Evolutionary conservation across 2,329 filamentous ascomycete species (phyloP).

Genomic region (Colletotrichum horii): DNA sequence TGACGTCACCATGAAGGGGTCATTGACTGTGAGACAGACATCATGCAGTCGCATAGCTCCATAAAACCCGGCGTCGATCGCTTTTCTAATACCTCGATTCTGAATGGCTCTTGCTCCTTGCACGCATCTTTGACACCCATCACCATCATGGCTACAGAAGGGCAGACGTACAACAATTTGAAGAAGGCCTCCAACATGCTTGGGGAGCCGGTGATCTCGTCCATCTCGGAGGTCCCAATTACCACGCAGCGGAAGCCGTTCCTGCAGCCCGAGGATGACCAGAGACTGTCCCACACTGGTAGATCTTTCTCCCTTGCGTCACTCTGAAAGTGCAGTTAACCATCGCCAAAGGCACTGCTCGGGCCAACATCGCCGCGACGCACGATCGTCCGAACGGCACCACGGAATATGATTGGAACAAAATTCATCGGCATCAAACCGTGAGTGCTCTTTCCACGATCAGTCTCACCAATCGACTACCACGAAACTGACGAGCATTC

Average conservation of each 20-base stretch:
- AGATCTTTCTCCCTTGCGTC: not conserved
- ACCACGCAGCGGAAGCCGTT: constrained; percentile 33
- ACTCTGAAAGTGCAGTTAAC: not conserved
- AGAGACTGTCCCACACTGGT: constrained; percentile 31
- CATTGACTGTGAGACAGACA: not conserved
- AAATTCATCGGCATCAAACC: constrained; percentile 34
- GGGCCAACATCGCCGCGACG: constrained; percentile 39
- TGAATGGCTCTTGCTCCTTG: not conserved
- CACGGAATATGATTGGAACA: constrained; percentile 33
- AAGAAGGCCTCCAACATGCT: not conserved
- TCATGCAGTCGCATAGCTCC: not conserved
- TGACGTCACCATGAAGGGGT: constrained; percentile 17
- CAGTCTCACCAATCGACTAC: too few species aligned
- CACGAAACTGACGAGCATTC: not conserved
- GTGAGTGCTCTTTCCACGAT: constrained; percentile 18
- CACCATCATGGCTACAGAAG: not conserved
- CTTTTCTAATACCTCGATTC: not conserved
- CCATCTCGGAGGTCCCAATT: constrained; percentile 25
- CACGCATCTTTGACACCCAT: not conserved
- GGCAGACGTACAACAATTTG: not conserved
- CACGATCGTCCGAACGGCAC: constrained; percentile 39
- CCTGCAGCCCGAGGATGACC: constrained; percentile 30
- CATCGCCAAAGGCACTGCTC: constrained; percentile 30
- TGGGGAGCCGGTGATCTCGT: not conserved
- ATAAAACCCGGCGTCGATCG: not conserved